phyloP scores from a whole-genome alignment of 1,139 yeast genomes.

The Pichia sp. region DNA sequence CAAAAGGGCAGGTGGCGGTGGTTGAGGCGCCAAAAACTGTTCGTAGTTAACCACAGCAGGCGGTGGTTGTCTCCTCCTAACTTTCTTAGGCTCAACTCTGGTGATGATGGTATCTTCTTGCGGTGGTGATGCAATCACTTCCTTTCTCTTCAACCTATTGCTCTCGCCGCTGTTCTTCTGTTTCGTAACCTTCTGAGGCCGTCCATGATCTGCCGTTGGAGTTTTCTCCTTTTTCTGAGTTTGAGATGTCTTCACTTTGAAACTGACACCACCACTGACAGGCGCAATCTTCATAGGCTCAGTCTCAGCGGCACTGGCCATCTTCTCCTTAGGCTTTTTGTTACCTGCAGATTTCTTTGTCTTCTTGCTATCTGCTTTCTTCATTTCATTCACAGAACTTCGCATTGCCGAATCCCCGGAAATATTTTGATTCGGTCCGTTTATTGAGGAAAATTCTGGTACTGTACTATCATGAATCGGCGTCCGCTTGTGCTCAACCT shows the following conservation, averaged over 20 bases:
- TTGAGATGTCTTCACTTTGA: conserved; percentile 6
- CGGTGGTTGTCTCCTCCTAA: conserved; percentile 2
- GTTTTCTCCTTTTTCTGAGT: conserved; percentile 2
- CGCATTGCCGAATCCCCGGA: too few relatives aligned
- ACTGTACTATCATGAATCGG: too few relatives aligned
- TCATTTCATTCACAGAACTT: too few relatives aligned
- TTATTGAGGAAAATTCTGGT: too few relatives aligned
- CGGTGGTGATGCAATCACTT: background rate
- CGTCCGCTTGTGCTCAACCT: too few relatives aligned
- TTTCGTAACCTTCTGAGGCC: conserved; percentile 2
- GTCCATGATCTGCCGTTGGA: background rate
- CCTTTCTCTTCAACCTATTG: background rate
- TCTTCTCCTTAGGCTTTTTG: too few relatives aligned
- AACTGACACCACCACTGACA: conserved; percentile 4
- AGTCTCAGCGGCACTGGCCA: conserved; percentile 1
- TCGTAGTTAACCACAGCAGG: conserved; percentile 11
- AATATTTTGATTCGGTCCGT: too few relatives aligned
- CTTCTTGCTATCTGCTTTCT: too few relatives aligned
- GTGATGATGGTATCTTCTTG: background rate
- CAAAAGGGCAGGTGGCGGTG: conserved; percentile 9
- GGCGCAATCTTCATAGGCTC: conserved; percentile 9
- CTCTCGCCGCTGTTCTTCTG: background rate
- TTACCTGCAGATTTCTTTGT: too few relatives aligned
- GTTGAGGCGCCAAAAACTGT: conserved; percentile 14
- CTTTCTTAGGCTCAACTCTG: background rate